Evolutionary conservation across 176 grass and related monocot genomes (phyloP).

Genomic region (Oryza punctata): DNA sequence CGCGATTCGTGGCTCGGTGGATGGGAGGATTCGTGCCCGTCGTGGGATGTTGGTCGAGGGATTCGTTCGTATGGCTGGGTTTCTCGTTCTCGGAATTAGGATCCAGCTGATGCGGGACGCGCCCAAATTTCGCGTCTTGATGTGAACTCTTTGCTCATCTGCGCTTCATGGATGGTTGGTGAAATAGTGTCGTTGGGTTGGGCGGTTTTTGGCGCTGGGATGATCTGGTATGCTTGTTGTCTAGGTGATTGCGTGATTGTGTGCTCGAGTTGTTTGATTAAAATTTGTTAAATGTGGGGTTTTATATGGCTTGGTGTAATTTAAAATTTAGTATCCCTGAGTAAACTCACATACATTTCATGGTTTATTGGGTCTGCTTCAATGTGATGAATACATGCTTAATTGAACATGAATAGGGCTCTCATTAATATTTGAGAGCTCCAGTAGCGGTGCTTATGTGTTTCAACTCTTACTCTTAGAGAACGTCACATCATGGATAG

Average conservation of each 20-base stretch:
- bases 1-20: not conserved
- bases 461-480: not conserved
- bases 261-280: not conserved
- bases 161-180: not conserved
- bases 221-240: not conserved
- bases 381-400: not conserved
- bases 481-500: not conserved
- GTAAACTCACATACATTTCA: not conserved
- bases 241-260: not conserved
- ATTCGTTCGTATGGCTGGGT: not conserved
- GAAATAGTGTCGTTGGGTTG: not conserved
- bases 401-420: not conserved
- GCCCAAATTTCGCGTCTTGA: not conserved
- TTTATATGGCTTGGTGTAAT: not conserved
- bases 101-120: not conserved
- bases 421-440: not conserved
- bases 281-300: not conserved
- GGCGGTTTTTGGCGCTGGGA: not conserved
- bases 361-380: not conserved
- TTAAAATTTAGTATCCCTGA: not conserved
- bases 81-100: no score
- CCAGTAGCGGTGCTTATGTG: not conserved
- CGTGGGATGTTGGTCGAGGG: not conserved
- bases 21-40: not conserved
- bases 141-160: not conserved